Base-by-base conservation (phyloP, 805 yeast genomes). In the Teunomyces gatunensis region DNA sequence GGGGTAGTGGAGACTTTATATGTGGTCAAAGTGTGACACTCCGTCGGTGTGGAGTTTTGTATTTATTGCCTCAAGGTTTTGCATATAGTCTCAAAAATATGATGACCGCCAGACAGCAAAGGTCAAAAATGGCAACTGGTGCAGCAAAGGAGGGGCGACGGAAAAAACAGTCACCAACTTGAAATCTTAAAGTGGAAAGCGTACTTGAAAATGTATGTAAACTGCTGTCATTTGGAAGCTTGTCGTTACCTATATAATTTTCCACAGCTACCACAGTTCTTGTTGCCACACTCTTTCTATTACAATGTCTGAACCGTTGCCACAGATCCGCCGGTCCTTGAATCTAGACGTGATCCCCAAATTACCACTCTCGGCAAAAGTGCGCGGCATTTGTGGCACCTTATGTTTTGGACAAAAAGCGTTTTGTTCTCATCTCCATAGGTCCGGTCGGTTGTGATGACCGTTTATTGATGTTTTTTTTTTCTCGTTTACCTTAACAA, bases 51-150 rank as follows among this genome's bases (percentile, higher is more conserved):
- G 45, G 48, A 28, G 42, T 20, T 34, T 9, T 7, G 27, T 17
- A 39, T 29, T 20, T 29, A 36, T 29, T 43, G 46, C 46, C 46
- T 43, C 34, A 35, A 27, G 46, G 46, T 46, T 35, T 46, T 46
- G 30, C 44, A 27, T 41, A 37, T 21, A 37, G 25, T 23, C 18
- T 12, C 29, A 37, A 23, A 37, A 37, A 37, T 23, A 37, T 37
- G 29, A 18, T 20, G 29, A 37, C 40, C 17, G 40, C n/a, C 29
- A 37, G 13, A 23, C 40, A 27, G 40, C 29, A 37, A 12, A 32
- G 34, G 40, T 18, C 23, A 27, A 37, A 37, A 21, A 21, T 21
- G 29, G 40, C 29, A 37, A 41, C 35, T 35, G 44, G 36, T 39
- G 33, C 43, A 41, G 17, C 30, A 41, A n/a, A 12, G 36, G 30